Evolutionary conservation across 805 yeast species (phyloP), one percentile per base, ranked within the genome.

Genomic region (Candida palmyrensis): DNA sequence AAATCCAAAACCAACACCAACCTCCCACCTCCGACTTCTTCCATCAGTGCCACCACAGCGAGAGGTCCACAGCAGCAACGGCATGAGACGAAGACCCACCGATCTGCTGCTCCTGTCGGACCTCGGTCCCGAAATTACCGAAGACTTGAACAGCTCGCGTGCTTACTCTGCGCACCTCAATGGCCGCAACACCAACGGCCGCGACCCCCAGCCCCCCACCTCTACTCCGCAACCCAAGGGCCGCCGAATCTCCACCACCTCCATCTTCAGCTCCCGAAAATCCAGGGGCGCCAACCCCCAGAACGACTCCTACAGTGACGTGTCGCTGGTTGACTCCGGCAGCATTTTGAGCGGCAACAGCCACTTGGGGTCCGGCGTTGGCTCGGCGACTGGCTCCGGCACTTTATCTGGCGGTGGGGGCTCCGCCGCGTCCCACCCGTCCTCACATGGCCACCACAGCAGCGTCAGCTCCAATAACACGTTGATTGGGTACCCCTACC

Each of bases 231-330:
- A n/a, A n/a, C 11, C 12, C 19, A 22, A 18, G n/a, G 34, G 42
- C 33, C 44, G 47, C 36, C 44, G 68, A 32, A 53, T 49, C 30
- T 57, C 64, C 20, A 47, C 66, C 6, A 51, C 59, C 21, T 57
- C 66, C 19, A 53, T 64, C 16, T 66, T 66, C 43, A 56, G 64
- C 37, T 43, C 62, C 25, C 46, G 65, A 23, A 63, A 59, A 37
- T 43, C 41, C 37, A 23, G 30, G 29, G 35, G 42, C 17, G 43
- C 40, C 23, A 15, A 21, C 6, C n/a, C 10, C 1, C 24, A 32
- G 11, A 29, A 37, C 20, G 59, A 55, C 18, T 45, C 43, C 29
- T 30, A 24, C 28, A 52, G 58, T 37, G 68, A 64, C 37, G 33
- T 41, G 9, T 55, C 63, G 7, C 56, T 59, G 20, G 35, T 44